phyloP scores from a whole-genome alignment of 139 green algal genomes.

The Eudorina sp. region DNA sequence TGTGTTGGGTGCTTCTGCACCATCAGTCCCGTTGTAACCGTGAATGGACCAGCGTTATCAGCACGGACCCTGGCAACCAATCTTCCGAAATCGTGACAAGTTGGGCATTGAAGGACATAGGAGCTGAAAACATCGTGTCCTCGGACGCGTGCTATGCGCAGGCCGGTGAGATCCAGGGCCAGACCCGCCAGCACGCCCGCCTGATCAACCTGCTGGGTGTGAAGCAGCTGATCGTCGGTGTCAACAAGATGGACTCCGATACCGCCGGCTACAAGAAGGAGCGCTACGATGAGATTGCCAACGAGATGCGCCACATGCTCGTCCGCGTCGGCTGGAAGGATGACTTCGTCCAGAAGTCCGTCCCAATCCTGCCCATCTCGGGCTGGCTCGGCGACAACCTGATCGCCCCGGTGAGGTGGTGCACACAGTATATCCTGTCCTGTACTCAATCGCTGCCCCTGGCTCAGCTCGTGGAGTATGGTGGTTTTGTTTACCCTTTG shows the following conservation, averaged over 20 bases:
- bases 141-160: too few relatives aligned
- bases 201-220: slow-evolving; percentile 98
- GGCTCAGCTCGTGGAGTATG: too few relatives aligned
- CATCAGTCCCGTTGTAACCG: background rate
- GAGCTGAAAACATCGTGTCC: too few relatives aligned
- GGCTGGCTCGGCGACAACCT: slow-evolving; percentile 99
- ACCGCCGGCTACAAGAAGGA: slow-evolving; percentile 93
- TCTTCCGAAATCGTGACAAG: too few relatives aligned
- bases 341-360: slow-evolving; percentile 86
- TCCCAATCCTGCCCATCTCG: slow-evolving; percentile 98
- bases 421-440: too few relatives aligned
- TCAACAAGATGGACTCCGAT: slow-evolving; percentile 99
- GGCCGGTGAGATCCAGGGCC: slow-evolving; percentile 94
- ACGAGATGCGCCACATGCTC: slow-evolving; percentile 97
- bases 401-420: slow-evolving; percentile 89
- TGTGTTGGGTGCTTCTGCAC: background rate
- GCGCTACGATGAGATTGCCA: slow-evolving; percentile 97
- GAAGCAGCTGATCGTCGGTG: slow-evolving; percentile 96
- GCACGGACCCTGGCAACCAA: too few relatives aligned
- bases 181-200: slow-evolving; percentile 99
- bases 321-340: slow-evolving; percentile 87
- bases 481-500: too few relatives aligned
- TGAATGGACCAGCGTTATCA: too few relatives aligned
- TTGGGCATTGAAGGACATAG: too few relatives aligned
- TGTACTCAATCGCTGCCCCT: too few relatives aligned